phyloP scores from a whole-genome alignment of 106 monocot genomes.

The Triglochin maritima region DNA sequence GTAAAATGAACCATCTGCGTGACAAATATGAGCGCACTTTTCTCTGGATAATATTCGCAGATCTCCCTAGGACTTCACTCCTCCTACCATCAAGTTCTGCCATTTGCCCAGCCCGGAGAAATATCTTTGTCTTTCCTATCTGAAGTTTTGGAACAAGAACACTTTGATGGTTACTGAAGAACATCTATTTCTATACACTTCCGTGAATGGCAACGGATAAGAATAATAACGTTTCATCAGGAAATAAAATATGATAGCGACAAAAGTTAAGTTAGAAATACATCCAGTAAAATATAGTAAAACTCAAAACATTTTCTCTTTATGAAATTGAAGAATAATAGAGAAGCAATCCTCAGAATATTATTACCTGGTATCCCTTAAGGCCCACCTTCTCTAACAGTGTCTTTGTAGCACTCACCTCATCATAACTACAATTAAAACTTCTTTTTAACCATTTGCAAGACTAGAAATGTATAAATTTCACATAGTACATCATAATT shows the following conservation, averaged over 20 bases:
- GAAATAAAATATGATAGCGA: no score
- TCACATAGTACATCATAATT: background rate
- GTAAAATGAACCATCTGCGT: conserved; percentile 35
- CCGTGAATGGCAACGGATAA: no score
- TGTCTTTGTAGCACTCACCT: conserved; percentile 30
- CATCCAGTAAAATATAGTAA: no score
- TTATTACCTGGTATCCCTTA: conserved; percentile 57
- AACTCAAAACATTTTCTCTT: no score
- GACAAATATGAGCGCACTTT: conserved; percentile 50
- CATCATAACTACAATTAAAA: conserved; percentile 43
- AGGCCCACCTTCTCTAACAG: conserved; percentile 42
- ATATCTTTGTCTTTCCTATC: conserved; percentile 79
- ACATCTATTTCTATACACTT: background rate
- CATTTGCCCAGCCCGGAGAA: conserved; percentile 83
- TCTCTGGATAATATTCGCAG: conserved; percentile 62
- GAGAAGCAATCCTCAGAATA: no score
- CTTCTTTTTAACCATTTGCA: no score
- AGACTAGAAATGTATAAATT: background rate
- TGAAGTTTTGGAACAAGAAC: conserved; percentile 9
- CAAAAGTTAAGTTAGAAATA: no score
- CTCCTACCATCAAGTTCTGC: conserved; percentile 65
- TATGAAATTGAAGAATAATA: no score
- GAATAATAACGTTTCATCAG: no score
- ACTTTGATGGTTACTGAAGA: background rate
- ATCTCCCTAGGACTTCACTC: conserved; percentile 50